Evolutionary conservation across 2,329 filamentous ascomycete species (phyloP).

Genomic region (Xylariaceae sp.): DNA sequence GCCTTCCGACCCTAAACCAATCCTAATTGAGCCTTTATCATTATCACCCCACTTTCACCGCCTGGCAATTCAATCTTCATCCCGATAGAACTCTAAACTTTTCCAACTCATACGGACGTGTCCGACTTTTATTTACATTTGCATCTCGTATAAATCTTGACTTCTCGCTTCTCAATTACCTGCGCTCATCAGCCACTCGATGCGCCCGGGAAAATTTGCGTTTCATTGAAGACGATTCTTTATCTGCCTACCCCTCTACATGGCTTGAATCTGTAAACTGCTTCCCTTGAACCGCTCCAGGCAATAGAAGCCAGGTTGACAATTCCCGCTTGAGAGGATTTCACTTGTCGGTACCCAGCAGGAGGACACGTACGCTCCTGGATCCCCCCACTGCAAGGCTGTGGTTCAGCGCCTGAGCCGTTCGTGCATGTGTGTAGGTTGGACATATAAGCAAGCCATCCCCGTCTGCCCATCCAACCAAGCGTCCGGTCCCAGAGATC

Average conservation of each 20-base stretch:
- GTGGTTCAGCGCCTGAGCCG: conserved; percentile 12
- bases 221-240: conserved; percentile 3
- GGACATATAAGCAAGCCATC: conserved; percentile 8
- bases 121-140: too few relatives aligned
- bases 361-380: not conserved
- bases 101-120: too few relatives aligned
- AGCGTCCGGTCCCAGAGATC: not conserved
- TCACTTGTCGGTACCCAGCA: not conserved
- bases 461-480: not conserved
- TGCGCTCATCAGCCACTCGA: not conserved
- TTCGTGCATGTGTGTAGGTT: conserved; percentile 17
- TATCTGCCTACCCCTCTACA: not conserved
- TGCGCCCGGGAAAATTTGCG: not conserved
- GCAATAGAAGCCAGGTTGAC: conserved; percentile 10
- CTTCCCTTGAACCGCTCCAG: not conserved
- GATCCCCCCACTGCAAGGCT: conserved; percentile 13
- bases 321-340: conserved; percentile 1
- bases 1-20: not conserved
- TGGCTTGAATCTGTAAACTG: conserved; percentile 9
- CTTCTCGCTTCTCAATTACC: conserved; percentile 3
- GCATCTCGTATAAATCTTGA: not conserved
- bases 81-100: too few relatives aligned
- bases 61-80: conserved; percentile 23
- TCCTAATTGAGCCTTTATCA: not conserved
- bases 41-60: conserved; percentile 28